These are phyloP conservation scores for Gossypium aridum DNA, from an alignment of 441 rosid species.

Conservation along the genomic window DNA sequence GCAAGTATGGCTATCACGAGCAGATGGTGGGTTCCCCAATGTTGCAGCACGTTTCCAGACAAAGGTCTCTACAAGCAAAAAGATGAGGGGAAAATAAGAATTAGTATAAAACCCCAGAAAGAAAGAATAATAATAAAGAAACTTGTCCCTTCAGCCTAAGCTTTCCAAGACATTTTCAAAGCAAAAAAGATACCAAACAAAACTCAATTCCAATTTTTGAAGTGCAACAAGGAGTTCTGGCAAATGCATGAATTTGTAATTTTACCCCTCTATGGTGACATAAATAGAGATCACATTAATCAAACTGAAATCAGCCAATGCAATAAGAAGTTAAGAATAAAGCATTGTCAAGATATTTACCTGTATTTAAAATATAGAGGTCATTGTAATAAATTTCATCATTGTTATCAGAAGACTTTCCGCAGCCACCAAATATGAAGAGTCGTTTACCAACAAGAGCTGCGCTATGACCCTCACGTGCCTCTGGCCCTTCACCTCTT, in stretches of 20 bases:
- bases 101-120: not conserved
- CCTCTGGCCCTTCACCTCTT: constrained; percentile 88
- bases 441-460: constrained; percentile 87
- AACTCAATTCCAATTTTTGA: not conserved
- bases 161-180: constrained; percentile 7
- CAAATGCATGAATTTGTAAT: not conserved
- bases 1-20: constrained; percentile 93
- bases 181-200: constrained; percentile 4
- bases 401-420: constrained; percentile 54
- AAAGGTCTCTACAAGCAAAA: constrained; percentile 59
- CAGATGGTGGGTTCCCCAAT: constrained; percentile 78
- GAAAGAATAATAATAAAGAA: not conserved
- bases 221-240: not conserved
- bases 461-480: constrained; percentile 94
- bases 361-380: constrained; percentile 80
- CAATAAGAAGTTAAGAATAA: not conserved
- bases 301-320: not conserved
- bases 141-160: not conserved
- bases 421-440: constrained; percentile 89
- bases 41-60: constrained; percentile 80
- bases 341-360: constrained; percentile 24
- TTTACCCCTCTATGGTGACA: not conserved
- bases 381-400: constrained; percentile 85
- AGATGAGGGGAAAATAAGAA: not conserved
- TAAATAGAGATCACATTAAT: constrained; percentile 4